These are phyloP conservation scores for Ustilaginoidea virens DNA, from an alignment of 2,329 filamentous ascomycete genomes.

Conservation along the genomic window DNA sequence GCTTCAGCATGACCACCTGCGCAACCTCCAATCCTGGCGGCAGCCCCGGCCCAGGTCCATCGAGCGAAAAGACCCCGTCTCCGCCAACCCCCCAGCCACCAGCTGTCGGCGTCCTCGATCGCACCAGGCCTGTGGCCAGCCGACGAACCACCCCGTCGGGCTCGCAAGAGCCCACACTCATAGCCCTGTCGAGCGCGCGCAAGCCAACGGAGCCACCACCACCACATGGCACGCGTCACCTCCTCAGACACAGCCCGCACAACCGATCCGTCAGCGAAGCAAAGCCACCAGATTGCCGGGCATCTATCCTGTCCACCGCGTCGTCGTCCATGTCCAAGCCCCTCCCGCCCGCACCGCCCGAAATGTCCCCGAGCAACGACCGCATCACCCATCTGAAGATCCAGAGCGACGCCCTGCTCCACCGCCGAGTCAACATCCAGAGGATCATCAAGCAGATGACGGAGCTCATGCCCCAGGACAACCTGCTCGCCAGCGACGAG, in stretches of 20 bases:
- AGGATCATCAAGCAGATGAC: slow-evolving; percentile 63
- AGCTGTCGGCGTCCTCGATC: slow-evolving; percentile 15
- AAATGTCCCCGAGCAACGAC: slow-evolving; percentile 39
- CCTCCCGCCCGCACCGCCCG: slow-evolving; percentile 45
- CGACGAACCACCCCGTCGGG: neutral
- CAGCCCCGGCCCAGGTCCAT: slow-evolving; percentile 11
- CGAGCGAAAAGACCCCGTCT: slow-evolving; percentile 11
- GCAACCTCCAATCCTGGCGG: slow-evolving; percentile 36
- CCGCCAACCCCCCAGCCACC: slow-evolving; percentile 11
- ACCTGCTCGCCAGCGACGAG: slow-evolving; percentile 49
- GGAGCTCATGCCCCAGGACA: slow-evolving; percentile 59
- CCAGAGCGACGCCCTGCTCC: slow-evolving; percentile 46
- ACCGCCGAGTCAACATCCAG: slow-evolving; percentile 56
- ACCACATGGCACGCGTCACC: too few relatives aligned
- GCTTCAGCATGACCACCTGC: slow-evolving; percentile 50
- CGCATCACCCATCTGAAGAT: slow-evolving; percentile 53
- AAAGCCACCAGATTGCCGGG: slow-evolving; percentile 8
- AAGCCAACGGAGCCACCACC: too few relatives aligned
- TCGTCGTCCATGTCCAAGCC: slow-evolving; percentile 44
- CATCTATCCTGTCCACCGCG: slow-evolving; percentile 20
- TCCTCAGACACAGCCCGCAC: slow-evolving; percentile 1
- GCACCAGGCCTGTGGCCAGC: too few relatives aligned
- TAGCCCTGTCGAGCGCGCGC: too few relatives aligned
- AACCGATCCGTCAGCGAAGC: slow-evolving; percentile 3
- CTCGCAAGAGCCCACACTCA: too few relatives aligned